Percentiles rank a stretch among this genome's conserved stretches.
Conservation (phyloP, 163 green algal genomes). For the Prototheca wickerhamii region DNA sequence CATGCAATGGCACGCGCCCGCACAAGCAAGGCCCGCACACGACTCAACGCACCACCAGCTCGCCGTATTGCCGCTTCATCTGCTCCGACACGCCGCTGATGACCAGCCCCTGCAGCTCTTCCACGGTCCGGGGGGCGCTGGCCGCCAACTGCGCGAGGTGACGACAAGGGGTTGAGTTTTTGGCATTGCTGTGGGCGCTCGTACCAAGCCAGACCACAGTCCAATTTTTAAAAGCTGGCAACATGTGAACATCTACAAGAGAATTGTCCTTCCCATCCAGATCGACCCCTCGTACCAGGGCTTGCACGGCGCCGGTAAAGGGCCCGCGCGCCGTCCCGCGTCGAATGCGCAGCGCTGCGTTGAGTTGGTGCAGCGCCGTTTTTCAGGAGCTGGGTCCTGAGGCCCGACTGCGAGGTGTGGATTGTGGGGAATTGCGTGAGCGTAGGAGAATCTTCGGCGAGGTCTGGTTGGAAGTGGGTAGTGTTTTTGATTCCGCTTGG, state of each 20-base stretch:
- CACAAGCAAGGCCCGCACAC: not conserved
- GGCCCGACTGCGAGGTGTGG: not conserved
- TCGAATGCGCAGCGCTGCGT: not conserved
- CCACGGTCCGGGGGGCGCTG: not conserved
- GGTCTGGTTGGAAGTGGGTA: too few species aligned
- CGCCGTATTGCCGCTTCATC: slow-evolving; percentile 14
- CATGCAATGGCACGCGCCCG: not conserved
- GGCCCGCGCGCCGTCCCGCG: not conserved
- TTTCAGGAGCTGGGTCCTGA: not conserved
- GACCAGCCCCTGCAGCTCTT: slow-evolving; percentile 1
- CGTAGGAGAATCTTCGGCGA: too few species aligned
- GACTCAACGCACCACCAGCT: not conserved
- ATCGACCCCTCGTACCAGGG: not conserved
- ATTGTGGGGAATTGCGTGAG: not conserved
- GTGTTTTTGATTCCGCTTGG: too few species aligned
- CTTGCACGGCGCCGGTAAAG: slow-evolving; percentile 1
- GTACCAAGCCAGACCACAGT: too few species aligned
- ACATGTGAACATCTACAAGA: too few species aligned
- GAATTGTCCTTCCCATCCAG: too few species aligned
- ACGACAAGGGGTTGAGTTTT: not conserved
- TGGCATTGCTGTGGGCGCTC: too few species aligned
- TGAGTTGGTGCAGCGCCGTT: slow-evolving; percentile 10
- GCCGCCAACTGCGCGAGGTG: slow-evolving; percentile 5
- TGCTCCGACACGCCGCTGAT: slow-evolving; percentile 7
- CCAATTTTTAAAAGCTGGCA: too few species aligned